A percentile compares a stretch with the other conserved stretches of the same genome.
Evolutionary conservation across 129 eudicot species (phyloP).

Genomic region (Flaveria bidentis): DNA sequence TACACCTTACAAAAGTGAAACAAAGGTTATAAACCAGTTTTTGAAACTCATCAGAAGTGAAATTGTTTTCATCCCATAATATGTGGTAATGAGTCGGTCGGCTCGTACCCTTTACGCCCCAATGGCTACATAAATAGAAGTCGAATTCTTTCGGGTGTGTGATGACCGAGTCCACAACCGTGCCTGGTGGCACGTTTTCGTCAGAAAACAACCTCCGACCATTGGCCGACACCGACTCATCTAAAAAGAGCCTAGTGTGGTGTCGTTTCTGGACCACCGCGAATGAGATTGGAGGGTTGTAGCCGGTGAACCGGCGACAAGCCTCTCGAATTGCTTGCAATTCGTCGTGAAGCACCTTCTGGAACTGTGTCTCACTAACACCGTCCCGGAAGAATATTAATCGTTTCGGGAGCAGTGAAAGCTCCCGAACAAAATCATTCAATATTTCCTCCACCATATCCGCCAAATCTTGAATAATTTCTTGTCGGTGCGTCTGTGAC

Average conservation of each 20-base stretch:
- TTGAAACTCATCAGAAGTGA: conserved; percentile 88
- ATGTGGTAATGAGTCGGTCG: conserved; percentile 86
- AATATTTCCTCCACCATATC: conserved; percentile 77
- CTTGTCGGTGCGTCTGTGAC: conserved; percentile 90
- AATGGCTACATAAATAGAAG: conserved; percentile 93
- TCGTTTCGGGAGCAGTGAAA: conserved; percentile 55
- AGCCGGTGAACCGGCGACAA: conserved; percentile 52
- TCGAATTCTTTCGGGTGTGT: conserved; percentile 89
- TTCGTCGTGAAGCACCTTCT: conserved; percentile 78
- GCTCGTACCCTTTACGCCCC: conserved; percentile 94
- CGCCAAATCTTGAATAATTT: conserved; percentile 74
- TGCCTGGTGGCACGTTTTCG: conserved; percentile 88
- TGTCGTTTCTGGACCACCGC: conserved; percentile 93
- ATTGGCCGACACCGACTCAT: conserved; percentile 34
- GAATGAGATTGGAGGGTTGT: conserved; percentile 81
- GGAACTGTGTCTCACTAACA: conserved; percentile 93
- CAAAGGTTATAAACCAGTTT: conserved; percentile 83
- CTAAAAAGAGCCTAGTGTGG: conserved; percentile 83
- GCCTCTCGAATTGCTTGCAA: conserved; percentile 59
- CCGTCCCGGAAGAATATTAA: conserved; percentile 90
- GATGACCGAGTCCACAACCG: conserved; percentile 85
- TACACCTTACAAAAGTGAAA: conserved; percentile 89
- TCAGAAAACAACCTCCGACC: conserved; percentile 34
- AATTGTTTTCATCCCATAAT: conserved; percentile 77
- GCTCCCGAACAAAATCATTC: conserved; percentile 57